Percentiles rank a stretch among this genome's conserved stretches.
Conservation (phyloP, 208 protist genomes). For the Leishmania gerbilli region DNA sequence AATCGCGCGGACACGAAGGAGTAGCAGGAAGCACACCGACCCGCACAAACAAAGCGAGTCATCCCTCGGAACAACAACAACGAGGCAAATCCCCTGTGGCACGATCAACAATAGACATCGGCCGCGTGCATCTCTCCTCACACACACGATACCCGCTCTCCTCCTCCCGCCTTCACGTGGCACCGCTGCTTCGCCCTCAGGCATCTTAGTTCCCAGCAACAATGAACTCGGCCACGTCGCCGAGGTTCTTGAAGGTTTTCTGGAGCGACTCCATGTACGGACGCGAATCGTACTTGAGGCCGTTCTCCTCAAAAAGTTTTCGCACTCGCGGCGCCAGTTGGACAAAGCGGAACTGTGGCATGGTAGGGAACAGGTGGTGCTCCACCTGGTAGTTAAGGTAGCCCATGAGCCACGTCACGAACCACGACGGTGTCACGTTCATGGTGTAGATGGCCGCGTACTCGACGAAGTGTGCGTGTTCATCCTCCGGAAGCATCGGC, state of each 20-base stretch:
- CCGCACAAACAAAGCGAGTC: background rate
- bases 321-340: slow-evolving; percentile 50
- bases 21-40: background rate
- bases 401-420: slow-evolving; percentile 77
- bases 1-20: background rate
- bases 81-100: background rate
- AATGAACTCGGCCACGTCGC: slow-evolving; percentile 50
- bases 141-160: background rate
- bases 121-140: background rate
- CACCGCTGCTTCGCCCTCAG: background rate
- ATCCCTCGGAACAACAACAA: background rate
- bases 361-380: slow-evolving; percentile 87
- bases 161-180: background rate
- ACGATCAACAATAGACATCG: background rate
- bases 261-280: slow-evolving; percentile 45
- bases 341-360: slow-evolving; percentile 82
- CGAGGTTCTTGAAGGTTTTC: slow-evolving; percentile 65
- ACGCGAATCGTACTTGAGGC: slow-evolving; percentile 53
- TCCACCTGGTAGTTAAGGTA: slow-evolving; percentile 89
- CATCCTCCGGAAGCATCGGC: slow-evolving; percentile 42
- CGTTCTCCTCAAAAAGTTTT: slow-evolving; percentile 65
- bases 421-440: slow-evolving; percentile 53
- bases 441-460: slow-evolving; percentile 73
- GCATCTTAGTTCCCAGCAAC: slow-evolving; percentile 20
- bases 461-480: slow-evolving; percentile 75